phyloP scores from a whole-genome alignment of 192 early-diverging fungal species.

The Coemansia umbellata region DNA sequence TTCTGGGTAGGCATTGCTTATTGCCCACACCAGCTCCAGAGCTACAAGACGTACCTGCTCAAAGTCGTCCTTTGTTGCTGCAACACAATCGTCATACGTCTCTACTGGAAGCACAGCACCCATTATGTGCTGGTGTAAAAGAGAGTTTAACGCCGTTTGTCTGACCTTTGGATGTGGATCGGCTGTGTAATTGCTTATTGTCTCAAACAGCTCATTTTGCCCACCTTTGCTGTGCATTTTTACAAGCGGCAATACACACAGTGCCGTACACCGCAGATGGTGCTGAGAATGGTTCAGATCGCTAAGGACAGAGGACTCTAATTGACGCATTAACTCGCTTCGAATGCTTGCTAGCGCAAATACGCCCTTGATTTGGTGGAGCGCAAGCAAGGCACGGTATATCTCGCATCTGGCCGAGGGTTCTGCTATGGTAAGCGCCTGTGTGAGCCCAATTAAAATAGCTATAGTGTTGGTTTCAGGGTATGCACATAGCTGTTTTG shows the following conservation, averaged over 20 bases:
- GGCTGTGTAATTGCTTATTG: constrained; percentile 23
- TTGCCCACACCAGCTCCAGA: constrained; percentile 62
- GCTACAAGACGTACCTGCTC: constrained; percentile 71
- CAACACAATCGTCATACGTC: constrained; percentile 62
- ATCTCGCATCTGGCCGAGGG: constrained; percentile 39
- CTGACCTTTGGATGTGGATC: constrained; percentile 46
- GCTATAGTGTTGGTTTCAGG: constrained; percentile 19
- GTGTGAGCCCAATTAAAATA: constrained; percentile 1
- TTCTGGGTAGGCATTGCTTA: constrained; percentile 53
- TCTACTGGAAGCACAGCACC: constrained; percentile 17
- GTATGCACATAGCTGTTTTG: constrained; percentile 22
- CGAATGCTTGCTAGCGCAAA: constrained; percentile 1
- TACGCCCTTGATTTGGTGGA: constrained; percentile 36
- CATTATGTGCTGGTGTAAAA: constrained; percentile 36
- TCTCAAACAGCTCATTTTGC: constrained; percentile 13
- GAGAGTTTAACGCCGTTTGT: constrained; percentile 22
- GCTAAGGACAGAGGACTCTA: constrained; percentile 5
- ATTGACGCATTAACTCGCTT: background rate
- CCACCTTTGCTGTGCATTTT: background rate
- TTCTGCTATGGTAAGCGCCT: constrained; percentile 10
- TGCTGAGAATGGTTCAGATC: constrained; percentile 45
- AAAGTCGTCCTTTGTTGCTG: constrained; percentile 64
- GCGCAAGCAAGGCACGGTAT: constrained; percentile 20
- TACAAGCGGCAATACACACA: constrained; percentile 14
- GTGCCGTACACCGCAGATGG: constrained; percentile 36